These are phyloP conservation scores for Avena atlantica DNA, from an alignment of 176 grass and related monocot genomes.

Conservation along the genomic window DNA sequence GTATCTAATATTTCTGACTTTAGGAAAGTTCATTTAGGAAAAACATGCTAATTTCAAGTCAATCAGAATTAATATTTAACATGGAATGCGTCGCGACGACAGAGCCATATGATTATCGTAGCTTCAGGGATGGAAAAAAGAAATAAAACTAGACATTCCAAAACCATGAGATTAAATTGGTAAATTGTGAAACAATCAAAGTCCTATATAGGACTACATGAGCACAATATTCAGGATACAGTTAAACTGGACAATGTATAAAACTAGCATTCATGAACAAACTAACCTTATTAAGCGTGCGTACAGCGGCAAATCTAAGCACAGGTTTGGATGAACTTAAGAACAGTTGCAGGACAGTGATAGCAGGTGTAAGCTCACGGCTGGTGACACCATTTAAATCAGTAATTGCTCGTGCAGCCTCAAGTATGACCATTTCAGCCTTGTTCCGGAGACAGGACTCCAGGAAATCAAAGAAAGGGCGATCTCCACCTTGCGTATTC, in stretches of 20 bases:
- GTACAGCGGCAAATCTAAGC: slow-evolving; percentile 92
- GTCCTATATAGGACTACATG: background rate
- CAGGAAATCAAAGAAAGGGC: slow-evolving; percentile 95
- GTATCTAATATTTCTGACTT: background rate
- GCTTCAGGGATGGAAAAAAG: background rate
- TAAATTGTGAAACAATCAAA: background rate
- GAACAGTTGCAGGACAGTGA: slow-evolving; percentile 94
- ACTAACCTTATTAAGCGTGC: slow-evolving; percentile 92
- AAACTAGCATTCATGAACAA: background rate
- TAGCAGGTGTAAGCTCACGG: slow-evolving; percentile 94
- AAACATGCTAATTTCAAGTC: background rate
- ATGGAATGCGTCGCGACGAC: background rate
- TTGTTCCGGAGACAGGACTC: slow-evolving; percentile 96
- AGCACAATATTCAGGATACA: slow-evolving; percentile 16
- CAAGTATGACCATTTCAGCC: slow-evolving; percentile 98
- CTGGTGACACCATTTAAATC: slow-evolving; percentile 95
- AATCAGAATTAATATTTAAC: slow-evolving; percentile 1
- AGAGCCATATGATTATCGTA: background rate
- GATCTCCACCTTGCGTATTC: slow-evolving; percentile 81
- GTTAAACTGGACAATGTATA: slow-evolving; percentile 11
- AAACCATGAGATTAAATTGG: background rate
- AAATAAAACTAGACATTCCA: background rate
- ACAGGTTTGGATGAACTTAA: slow-evolving; percentile 99
- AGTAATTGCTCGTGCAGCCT: slow-evolving; percentile 95
- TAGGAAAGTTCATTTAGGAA: background rate